These are phyloP conservation scores for Acmispon strigosus DNA, from an alignment of 306 rosid genomes.

Conservation along the genomic window DNA sequence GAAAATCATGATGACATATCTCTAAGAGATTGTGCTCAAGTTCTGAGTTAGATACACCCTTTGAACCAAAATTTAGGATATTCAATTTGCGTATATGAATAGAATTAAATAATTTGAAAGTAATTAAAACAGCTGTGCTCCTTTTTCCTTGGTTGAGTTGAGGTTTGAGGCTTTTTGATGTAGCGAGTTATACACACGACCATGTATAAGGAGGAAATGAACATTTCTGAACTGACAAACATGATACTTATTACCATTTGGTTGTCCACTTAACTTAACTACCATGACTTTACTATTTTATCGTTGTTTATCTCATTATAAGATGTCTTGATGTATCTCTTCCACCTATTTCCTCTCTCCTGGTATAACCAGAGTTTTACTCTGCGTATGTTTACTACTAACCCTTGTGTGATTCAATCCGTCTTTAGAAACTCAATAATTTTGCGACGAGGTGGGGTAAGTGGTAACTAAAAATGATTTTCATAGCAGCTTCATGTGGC, in stretches of 20 bases:
- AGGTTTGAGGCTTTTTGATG: neutral
- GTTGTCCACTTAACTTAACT: neutral
- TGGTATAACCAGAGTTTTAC: neutral
- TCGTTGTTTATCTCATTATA: neutral
- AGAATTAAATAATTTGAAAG: neutral
- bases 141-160: neutral
- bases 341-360: neutral
- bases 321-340: neutral
- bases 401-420: neutral
- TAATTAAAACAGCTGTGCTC: neutral
- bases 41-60: neutral
- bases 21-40: neutral
- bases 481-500: no score
- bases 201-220: neutral
- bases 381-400: neutral
- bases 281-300: neutral
- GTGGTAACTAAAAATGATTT: no score
- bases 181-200: neutral
- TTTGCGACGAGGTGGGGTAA: no score
- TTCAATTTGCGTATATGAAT: neutral
- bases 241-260: neutral
- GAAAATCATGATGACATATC: no score
- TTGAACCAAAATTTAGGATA: neutral
- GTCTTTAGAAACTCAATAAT: neutral
- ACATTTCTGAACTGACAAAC: slow-evolving; percentile 9